phyloP scores from a whole-genome alignment of 345 rosid species.

The Erodium maritimum region DNA sequence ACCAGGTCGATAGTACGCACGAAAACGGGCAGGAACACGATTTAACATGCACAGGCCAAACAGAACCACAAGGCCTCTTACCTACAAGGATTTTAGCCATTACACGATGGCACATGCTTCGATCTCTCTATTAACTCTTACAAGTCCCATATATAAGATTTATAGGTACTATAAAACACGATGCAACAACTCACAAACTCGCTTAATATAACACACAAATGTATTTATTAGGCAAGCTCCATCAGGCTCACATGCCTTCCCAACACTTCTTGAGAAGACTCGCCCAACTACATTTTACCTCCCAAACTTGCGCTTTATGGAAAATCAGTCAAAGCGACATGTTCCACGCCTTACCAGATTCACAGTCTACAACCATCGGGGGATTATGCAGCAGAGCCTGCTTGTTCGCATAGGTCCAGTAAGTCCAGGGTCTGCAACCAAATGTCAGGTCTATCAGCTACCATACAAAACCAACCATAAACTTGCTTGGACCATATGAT shows the following conservation, averaged over 20 bases:
- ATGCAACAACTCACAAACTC: not conserved
- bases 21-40: no score
- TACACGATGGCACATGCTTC: no score
- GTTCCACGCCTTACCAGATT: not conserved
- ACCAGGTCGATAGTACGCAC: no score
- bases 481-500: no score
- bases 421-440: not conserved
- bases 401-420: not conserved
- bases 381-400: not conserved
- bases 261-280: not conserved
- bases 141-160: not conserved
- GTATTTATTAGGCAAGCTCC: constrained; percentile 3
- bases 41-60: no score
- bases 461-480: not conserved
- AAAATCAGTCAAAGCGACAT: not conserved
- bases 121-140: not conserved
- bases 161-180: not conserved
- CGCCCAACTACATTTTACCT: not conserved
- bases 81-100: no score
- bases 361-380: not conserved
- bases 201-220: not conserved
- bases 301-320: not conserved
- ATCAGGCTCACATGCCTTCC: not conserved
- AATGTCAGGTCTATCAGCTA: not conserved
- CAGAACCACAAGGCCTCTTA: no score